These are phyloP conservation scores for Herpetospermum pedunculosum DNA, from an alignment of 306 rosid species.

Conservation along the genomic window DNA sequence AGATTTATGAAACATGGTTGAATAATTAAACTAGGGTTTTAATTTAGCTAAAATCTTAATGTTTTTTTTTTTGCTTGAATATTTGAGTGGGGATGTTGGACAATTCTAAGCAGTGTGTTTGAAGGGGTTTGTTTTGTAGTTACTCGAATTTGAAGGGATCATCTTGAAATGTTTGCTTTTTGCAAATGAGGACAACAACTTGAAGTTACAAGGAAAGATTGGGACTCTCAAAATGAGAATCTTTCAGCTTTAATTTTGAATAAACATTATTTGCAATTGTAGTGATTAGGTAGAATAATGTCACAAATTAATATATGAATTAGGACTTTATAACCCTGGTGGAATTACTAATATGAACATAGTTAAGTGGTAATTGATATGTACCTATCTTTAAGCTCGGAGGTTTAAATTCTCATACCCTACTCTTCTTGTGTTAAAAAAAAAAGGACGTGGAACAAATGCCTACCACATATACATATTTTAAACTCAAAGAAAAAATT, in stretches of 20 bases:
- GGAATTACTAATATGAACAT: no score
- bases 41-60: neutral
- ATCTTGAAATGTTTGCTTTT: neutral
- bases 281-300: neutral
- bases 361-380: no score
- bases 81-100: neutral
- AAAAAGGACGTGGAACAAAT: no score
- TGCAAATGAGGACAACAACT: neutral
- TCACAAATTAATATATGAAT: neutral
- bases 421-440: no score
- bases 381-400: no score
- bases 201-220: neutral
- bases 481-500: no score
- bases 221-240: neutral
- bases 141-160: neutral
- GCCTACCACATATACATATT: no score
- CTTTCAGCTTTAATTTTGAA: neutral
- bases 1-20: neutral
- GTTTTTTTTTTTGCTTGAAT: neutral
- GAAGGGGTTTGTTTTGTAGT: neutral
- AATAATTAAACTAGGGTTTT: neutral
- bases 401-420: no score
- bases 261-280: neutral
- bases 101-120: neutral
- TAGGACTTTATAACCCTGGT: neutral